phyloP scores from a whole-genome alignment of 1,284 basidiomycete species.

The Phlebopus sp. region DNA sequence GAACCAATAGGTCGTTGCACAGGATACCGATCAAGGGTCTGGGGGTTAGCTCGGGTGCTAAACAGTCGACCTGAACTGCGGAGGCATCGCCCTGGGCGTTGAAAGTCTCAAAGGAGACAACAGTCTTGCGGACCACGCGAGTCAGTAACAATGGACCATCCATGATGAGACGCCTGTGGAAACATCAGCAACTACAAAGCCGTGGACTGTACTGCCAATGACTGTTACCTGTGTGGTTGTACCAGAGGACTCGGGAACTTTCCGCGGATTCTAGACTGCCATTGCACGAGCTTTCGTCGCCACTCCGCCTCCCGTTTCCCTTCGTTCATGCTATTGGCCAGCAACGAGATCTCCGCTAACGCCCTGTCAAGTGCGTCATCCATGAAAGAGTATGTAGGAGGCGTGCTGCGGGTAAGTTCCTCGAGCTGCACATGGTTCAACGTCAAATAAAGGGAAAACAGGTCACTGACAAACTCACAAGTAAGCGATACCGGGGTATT shows the following conservation, averaged over 20 bases:
- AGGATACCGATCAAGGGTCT: constrained; percentile 76
- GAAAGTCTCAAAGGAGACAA: constrained; percentile 80
- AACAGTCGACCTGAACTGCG: constrained; percentile 84
- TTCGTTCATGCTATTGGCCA: constrained; percentile 95
- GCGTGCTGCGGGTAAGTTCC: constrained; percentile 79
- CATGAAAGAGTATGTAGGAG: constrained; percentile 67
- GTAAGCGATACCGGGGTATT: constrained; percentile 91
- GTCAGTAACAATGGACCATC: constrained; percentile 82
- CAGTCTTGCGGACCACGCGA: constrained; percentile 86
- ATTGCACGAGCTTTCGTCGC: constrained; percentile 81
- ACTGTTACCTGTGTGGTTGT: constrained; percentile 85
- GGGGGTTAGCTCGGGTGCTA: constrained; percentile 79
- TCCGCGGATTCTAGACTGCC: constrained; percentile 90
- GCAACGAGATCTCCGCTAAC: constrained; percentile 77
- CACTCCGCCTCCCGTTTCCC: constrained; percentile 93
- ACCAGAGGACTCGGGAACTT: constrained; percentile 94
- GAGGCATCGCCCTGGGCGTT: constrained; percentile 73
- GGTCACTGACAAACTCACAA: constrained; percentile 51
- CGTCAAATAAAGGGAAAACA: background rate
- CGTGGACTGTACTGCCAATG: background rate
- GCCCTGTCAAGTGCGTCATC: constrained; percentile 87
- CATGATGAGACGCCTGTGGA: constrained; percentile 77
- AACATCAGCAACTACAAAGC: constrained; percentile 9
- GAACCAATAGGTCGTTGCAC: constrained; percentile 90
- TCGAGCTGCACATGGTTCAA: constrained; percentile 57